Evolutionary conservation across 306 rosid genomes (phyloP), one percentile per base, ranked within the genome.

Genomic region (Mimosa pudica): DNA sequence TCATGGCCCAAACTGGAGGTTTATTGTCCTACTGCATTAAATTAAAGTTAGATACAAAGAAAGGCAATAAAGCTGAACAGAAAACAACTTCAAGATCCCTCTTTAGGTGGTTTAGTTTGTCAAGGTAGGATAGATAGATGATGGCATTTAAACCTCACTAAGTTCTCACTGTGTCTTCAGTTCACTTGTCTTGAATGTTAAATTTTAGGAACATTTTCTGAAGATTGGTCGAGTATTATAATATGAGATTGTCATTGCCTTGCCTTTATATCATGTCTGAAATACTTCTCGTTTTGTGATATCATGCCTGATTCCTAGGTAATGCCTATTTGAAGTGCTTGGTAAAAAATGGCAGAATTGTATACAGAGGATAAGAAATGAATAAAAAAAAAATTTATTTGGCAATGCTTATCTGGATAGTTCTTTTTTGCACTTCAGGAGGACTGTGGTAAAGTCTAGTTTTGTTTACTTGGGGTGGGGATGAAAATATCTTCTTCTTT

Each of bases 1-100:
- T n/a, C n/a, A n/a, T n/a, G n/a, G n/a, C n/a, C n/a, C n/a, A n/a
- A n/a, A n/a, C n/a, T n/a, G n/a, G n/a, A n/a, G n/a, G n/a, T n/a
- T n/a, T n/a, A n/a, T n/a, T n/a, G n/a, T 70, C 35, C 18, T 45
- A 52, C 60, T 35, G 42, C 67, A 72, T 60, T 33, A 81, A 9
- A 51, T n/a, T n/a, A n/a, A n/a, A n/a, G 24, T 63, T 77, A 48
- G 75, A 71, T 71, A 48, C 33, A 64, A 6, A 17, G 62, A 64
- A 32, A 32, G 18, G 12, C 30, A 20, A 14, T 42, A 10, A 73
- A 7, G 9, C 58, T 47, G 20, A 32, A 61, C 3, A 35, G 42
- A 38, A 33, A 72, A 30, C 64, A 58, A 17, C 64, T 70, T 81
- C 30, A 46, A 46, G 47, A 69, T 67, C 38, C 2, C 32, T 57